phyloP scores from a whole-genome alignment of 306 rosid genomes.

The Lablab purpureus region DNA sequence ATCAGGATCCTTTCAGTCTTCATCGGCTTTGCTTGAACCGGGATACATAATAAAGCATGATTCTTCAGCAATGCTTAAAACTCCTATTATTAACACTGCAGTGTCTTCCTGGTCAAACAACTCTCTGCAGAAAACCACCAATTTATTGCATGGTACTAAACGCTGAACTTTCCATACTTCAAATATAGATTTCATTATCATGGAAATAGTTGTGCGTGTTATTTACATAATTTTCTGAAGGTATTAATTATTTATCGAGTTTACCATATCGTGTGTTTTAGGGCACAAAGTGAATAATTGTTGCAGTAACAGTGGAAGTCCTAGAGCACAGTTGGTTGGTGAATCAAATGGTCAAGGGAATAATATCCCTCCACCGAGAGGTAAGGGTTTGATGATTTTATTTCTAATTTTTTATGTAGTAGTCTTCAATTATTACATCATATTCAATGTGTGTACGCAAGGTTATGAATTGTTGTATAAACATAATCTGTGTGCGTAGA shows the following conservation, averaged over 20 bases:
- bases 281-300: slow-evolving; percentile 70
- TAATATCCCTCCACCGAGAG: slow-evolving; percentile 68
- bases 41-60: slow-evolving; percentile 64
- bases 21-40: slow-evolving; percentile 76
- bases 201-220: slow-evolving; percentile 15
- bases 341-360: slow-evolving; percentile 70
- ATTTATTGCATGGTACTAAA: slow-evolving; percentile 58
- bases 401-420: slow-evolving; percentile 30
- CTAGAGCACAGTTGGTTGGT: slow-evolving; percentile 54
- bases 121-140: slow-evolving; percentile 61
- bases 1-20: slow-evolving; percentile 71
- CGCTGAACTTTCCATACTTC: slow-evolving; percentile 38
- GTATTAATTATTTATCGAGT: slow-evolving; percentile 28
- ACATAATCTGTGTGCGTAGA: neutral
- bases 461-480: neutral
- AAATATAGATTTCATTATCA: slow-evolving; percentile 4
- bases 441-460: slow-evolving; percentile 12
- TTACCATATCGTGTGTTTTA: slow-evolving; percentile 44
- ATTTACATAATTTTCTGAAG: neutral
- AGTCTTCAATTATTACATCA: slow-evolving; percentile 5
- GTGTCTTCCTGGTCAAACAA: slow-evolving; percentile 70
- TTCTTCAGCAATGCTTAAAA: slow-evolving; percentile 61
- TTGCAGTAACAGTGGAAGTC: slow-evolving; percentile 82
- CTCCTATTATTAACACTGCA: slow-evolving; percentile 59
- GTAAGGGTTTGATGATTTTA: slow-evolving; percentile 53